Conservation (phyloP, 352 stramenopile genomes). For the Phytophthora pseudosyringae region DNA sequence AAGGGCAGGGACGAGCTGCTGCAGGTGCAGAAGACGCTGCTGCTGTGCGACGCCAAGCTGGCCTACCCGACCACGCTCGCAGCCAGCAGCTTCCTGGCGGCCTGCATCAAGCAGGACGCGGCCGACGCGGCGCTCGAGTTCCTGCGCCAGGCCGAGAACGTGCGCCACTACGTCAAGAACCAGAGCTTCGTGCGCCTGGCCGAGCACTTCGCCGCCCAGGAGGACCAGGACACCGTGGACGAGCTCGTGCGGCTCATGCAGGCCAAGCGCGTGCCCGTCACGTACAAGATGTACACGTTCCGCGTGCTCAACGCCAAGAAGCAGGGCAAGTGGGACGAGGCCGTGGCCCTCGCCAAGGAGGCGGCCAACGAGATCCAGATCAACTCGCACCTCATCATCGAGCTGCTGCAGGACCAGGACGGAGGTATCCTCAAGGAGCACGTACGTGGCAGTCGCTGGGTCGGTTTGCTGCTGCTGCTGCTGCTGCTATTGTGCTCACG, state of each 20-base stretch:
- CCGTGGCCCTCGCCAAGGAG: slow-evolving; percentile 68
- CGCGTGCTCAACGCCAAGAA: slow-evolving; percentile 73
- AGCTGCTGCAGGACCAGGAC: slow-evolving; percentile 69
- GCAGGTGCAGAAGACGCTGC: slow-evolving; percentile 73
- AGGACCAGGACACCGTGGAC: slow-evolving; percentile 64
- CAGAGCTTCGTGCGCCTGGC: slow-evolving; percentile 80
- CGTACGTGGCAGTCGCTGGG: slow-evolving; percentile 27
- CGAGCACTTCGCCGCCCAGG: slow-evolving; percentile 60
- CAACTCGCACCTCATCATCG: slow-evolving; percentile 81
- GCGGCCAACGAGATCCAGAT: slow-evolving; percentile 69
- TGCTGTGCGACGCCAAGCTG: slow-evolving; percentile 83
- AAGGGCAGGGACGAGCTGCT: slow-evolving; percentile 73
- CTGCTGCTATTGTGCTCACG: not conserved
- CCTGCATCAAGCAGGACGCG: slow-evolving; percentile 64
- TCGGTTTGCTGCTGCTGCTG: not conserved
- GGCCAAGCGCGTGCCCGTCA: slow-evolving; percentile 50
- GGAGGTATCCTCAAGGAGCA: slow-evolving; percentile 64
- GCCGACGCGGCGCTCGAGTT: slow-evolving; percentile 77
- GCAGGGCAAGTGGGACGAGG: slow-evolving; percentile 63
- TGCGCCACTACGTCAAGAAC: slow-evolving; percentile 82
- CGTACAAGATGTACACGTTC: slow-evolving; percentile 82
- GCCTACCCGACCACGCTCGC: slow-evolving; percentile 73
- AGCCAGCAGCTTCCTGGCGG: slow-evolving; percentile 65
- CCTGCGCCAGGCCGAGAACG: slow-evolving; percentile 68
- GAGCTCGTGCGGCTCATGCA: slow-evolving; percentile 66